phyloP scores from a whole-genome alignment of 2,329 filamentous ascomycete genomes.

The Beauveria sp. region DNA sequence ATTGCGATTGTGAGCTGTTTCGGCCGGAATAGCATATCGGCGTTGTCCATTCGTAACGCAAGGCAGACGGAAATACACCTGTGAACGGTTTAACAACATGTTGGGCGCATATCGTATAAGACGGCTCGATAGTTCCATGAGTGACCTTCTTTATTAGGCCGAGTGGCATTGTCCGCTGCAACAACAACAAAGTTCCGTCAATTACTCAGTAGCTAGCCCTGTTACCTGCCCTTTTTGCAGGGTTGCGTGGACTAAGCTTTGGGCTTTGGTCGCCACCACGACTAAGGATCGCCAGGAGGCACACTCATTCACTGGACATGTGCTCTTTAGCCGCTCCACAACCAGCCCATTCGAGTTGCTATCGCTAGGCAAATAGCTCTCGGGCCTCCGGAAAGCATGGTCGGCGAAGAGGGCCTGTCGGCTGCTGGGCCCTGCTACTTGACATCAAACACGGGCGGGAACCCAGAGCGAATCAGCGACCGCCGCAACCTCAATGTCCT shows the following conservation, averaged over 20 bases:
- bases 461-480: background rate
- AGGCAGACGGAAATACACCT: background rate
- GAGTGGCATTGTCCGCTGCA: background rate
- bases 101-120: background rate
- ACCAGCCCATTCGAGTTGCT: background rate
- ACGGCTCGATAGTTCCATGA: background rate
- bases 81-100: too few relatives aligned
- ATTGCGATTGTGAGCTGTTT: background rate
- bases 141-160: background rate
- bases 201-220: background rate
- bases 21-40: too few relatives aligned
- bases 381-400: background rate
- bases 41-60: background rate
- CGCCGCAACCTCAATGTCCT: background rate
- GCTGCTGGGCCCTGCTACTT: background rate
- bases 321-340: background rate
- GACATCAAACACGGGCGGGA: background rate
- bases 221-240: conserved; percentile 1
- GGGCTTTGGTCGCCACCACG: background rate
- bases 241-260: background rate
- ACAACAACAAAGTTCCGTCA: background rate
- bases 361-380: background rate
- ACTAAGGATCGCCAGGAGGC: background rate
- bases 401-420: background rate
- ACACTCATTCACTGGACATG: background rate